phyloP scores from a whole-genome alignment of 176 grass and related monocot genomes.

The Aegilops sharonensis region DNA sequence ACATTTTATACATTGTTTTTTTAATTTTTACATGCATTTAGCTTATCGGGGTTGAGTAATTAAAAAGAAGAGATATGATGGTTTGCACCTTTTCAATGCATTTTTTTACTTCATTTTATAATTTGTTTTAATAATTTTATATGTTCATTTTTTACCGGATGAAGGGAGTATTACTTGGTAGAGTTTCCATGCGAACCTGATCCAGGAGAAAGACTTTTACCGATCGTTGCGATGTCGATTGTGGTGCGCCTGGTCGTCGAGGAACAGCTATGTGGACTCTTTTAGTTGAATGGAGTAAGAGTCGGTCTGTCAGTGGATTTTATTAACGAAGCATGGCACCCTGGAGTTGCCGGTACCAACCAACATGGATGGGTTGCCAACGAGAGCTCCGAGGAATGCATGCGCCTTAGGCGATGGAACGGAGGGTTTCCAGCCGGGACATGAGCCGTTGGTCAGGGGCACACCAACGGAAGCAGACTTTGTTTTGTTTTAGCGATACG shows the following conservation, averaged over 20 bases:
- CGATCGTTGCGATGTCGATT: not conserved
- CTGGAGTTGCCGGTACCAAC: not conserved
- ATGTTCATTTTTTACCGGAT: too few species aligned
- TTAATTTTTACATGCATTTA: too few species aligned
- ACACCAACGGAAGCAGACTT: not conserved
- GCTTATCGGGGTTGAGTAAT: too few species aligned
- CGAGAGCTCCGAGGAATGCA: not conserved
- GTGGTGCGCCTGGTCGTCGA: not conserved
- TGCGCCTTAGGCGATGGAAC: too few species aligned
- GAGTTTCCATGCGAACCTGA: not conserved
- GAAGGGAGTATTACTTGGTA: not conserved
- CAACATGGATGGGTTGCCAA: not conserved
- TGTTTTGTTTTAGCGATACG: not conserved
- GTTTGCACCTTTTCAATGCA: too few species aligned
- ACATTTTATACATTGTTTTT: too few species aligned
- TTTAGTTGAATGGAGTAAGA: not conserved
- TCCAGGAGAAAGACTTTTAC: not conserved
- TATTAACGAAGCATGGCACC: not conserved
- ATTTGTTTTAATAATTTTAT: too few species aligned
- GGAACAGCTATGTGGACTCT: not conserved
- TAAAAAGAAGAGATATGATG: too few species aligned
- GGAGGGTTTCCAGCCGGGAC: not conserved
- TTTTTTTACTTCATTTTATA: too few species aligned
- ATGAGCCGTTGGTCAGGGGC: not conserved
- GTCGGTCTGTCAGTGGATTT: not conserved